These are phyloP conservation scores for Mycena sanguinolenta DNA, from an alignment of 768 basidiomycete genomes.

Conservation along the genomic window DNA sequence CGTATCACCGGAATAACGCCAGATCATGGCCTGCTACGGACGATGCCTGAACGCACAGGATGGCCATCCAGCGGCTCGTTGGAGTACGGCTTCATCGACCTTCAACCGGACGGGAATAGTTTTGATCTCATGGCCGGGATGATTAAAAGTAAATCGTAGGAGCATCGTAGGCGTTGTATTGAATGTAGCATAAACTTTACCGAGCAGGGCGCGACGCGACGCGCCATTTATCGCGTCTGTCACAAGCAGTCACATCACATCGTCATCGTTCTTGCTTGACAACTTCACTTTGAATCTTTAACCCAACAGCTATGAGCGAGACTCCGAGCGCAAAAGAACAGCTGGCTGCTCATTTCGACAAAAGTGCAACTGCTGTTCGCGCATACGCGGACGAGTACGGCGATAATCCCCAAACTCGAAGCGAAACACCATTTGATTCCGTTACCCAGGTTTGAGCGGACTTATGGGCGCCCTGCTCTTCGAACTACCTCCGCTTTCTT, in stretches of 20 bases:
- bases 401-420: background rate
- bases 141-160: constrained; percentile 66
- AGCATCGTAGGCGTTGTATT: too few relatives aligned
- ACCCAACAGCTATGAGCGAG: constrained; percentile 23
- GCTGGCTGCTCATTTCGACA: constrained; percentile 52
- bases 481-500: constrained; percentile 48
- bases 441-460: constrained; percentile 54
- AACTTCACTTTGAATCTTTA: too few relatives aligned
- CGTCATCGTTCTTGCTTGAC: too few relatives aligned
- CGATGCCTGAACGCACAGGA: constrained; percentile 69
- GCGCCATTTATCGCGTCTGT: background rate
- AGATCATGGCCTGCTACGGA: constrained; percentile 90
- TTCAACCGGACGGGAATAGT: constrained; percentile 97
- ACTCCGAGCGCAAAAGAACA: constrained; percentile 36
- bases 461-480: constrained; percentile 59
- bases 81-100: constrained; percentile 76
- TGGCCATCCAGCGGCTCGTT: constrained; percentile 39
- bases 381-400: constrained; percentile 51
- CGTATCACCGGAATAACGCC: constrained; percentile 89
- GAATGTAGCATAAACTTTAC: background rate
- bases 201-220: background rate
- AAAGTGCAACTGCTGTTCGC: constrained; percentile 52
- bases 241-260: constrained; percentile 6
- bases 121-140: constrained; percentile 95
- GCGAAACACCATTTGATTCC: too few relatives aligned